Conservation (phyloP, 2,329 filamentous ascomycete species). For the Exophiala sp. region DNA sequence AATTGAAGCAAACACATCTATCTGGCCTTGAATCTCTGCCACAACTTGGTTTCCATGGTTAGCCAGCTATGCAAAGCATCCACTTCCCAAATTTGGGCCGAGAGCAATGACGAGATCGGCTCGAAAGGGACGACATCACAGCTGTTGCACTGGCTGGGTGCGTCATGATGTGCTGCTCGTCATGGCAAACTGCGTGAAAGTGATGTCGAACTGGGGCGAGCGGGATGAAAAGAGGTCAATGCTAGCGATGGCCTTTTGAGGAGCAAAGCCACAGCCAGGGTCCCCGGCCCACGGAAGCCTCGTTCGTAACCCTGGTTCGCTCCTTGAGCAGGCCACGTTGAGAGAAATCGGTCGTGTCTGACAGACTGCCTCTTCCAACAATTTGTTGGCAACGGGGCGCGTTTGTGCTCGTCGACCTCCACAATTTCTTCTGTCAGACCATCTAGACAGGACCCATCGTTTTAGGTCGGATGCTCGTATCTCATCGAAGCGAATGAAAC, state of each 20-base stretch:
- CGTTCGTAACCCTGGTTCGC: too few relatives aligned
- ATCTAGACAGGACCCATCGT: too few relatives aligned
- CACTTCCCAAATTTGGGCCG: neutral
- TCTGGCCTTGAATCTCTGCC: neutral
- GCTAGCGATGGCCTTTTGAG: neutral
- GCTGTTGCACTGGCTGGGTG: neutral
- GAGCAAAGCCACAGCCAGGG: conserved; percentile 1
- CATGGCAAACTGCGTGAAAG: neutral
- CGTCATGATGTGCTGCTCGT: neutral
- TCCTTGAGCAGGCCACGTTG: too few relatives aligned
- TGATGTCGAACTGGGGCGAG: neutral
- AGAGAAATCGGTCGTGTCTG: too few relatives aligned
- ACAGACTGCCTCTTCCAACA: too few relatives aligned
- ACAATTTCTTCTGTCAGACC: too few relatives aligned
- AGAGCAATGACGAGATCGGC: neutral
- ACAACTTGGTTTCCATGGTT: neutral
- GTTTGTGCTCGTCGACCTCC: too few relatives aligned
- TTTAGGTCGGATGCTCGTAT: too few relatives aligned
- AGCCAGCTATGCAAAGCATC: neutral
- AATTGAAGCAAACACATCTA: too few relatives aligned
- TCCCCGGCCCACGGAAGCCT: too few relatives aligned
- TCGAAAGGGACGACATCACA: neutral
- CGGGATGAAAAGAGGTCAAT: neutral
- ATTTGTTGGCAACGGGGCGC: too few relatives aligned
- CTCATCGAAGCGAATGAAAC: too few relatives aligned